phyloP scores from a whole-genome alignment of 2,329 filamentous ascomycete species.

The Pseudogymnoascus sp. region DNA sequence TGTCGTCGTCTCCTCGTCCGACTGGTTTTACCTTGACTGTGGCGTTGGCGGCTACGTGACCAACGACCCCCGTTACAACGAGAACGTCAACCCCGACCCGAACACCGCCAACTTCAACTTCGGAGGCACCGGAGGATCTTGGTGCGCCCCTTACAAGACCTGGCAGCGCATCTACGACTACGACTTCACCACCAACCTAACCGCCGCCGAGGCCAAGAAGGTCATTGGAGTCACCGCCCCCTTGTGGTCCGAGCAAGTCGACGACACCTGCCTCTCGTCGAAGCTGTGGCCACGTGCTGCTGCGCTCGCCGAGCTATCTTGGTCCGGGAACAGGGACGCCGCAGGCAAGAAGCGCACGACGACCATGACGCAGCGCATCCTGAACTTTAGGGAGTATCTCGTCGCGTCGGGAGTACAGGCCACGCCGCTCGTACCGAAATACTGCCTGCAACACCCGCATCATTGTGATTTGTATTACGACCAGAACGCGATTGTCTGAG shows the following conservation, averaged over 20 bases:
- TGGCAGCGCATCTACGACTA: slow-evolving; percentile 76
- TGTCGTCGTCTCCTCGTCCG: slow-evolving; percentile 65
- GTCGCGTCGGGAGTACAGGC: slow-evolving; percentile 46
- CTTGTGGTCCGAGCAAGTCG: slow-evolving; percentile 70
- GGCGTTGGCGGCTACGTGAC: slow-evolving; percentile 67
- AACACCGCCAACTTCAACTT: slow-evolving; percentile 40
- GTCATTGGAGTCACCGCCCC: slow-evolving; percentile 76
- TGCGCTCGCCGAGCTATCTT: slow-evolving; percentile 68
- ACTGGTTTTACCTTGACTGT: slow-evolving; percentile 76
- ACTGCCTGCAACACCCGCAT: slow-evolving; percentile 50
- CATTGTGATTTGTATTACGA: slow-evolving; percentile 47
- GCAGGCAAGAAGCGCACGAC: slow-evolving; percentile 58
- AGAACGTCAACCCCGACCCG: slow-evolving; percentile 52
- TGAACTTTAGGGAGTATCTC: slow-evolving; percentile 53
- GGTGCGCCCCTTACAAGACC: slow-evolving; percentile 70
- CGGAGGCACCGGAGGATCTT: slow-evolving; percentile 65
- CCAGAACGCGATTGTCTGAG: slow-evolving; percentile 31
- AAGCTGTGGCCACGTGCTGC: slow-evolving; percentile 69
- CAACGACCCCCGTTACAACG: slow-evolving; percentile 50
- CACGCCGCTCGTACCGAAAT: slow-evolving; percentile 45
- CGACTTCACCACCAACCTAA: slow-evolving; percentile 60
- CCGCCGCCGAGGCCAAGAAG: slow-evolving; percentile 50
- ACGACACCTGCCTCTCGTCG: slow-evolving; percentile 62
- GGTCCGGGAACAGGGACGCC: slow-evolving; percentile 61
- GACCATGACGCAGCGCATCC: slow-evolving; percentile 44